Conservation (phyloP, 2,329 filamentous ascomycete genomes). For the Fusarium siculi region DNA sequence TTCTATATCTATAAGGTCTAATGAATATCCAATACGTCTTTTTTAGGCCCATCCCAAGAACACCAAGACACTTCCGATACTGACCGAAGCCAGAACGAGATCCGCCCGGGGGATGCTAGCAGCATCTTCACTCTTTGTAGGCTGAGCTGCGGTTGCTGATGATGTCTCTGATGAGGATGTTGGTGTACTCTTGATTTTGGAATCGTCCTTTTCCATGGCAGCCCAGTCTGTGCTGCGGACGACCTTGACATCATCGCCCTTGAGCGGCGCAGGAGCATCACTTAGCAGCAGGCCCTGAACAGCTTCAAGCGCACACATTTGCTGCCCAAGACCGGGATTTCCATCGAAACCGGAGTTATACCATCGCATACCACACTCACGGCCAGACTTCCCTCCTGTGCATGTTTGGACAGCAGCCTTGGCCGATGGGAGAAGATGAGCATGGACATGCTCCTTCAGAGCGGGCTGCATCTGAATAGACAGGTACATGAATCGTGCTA, state of each 20-base stretch:
- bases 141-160: constrained; percentile 15
- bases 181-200: constrained; percentile 27
- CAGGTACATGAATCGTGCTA: constrained; percentile 72
- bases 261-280: constrained; percentile 57
- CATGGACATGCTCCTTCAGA: constrained; percentile 59
- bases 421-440: constrained; percentile 62
- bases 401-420: constrained; percentile 67
- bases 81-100: constrained; percentile 33
- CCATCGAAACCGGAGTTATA: constrained; percentile 67
- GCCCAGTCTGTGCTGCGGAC: constrained; percentile 49
- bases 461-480: constrained; percentile 67
- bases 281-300: constrained; percentile 68
- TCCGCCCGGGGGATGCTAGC: constrained; percentile 26
- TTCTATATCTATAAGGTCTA: constrained; percentile 35
- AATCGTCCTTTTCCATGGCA: constrained; percentile 18
- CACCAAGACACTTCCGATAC: constrained; percentile 35
- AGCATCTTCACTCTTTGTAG: constrained; percentile 36
- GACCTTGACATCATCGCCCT: constrained; percentile 59
- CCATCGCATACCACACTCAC: constrained; percentile 71
- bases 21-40: constrained; percentile 18
- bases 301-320: constrained; percentile 72
- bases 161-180: constrained; percentile 9
- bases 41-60: constrained; percentile 31
- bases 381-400: constrained; percentile 63
- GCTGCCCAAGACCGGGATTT: constrained; percentile 66